Percentiles rank a stretch among this genome's conserved stretches.
These are phyloP conservation scores for Boletellus sp. DNA, from an alignment of 768 basidiomycete species.

Conservation along the genomic window DNA sequence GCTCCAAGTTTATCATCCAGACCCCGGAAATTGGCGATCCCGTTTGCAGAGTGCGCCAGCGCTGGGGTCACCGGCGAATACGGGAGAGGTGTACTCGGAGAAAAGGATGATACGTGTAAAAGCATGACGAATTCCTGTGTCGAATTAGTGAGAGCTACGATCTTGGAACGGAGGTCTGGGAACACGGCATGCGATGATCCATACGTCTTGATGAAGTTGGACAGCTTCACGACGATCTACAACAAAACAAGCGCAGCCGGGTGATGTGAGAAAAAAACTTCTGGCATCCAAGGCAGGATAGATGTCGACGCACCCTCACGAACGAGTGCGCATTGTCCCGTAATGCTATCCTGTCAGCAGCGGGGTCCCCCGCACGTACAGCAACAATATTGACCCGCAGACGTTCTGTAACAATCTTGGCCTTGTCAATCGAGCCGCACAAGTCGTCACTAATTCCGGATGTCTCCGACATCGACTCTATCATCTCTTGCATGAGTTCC, in stretches of 20 bases:
- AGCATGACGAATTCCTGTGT: conserved; percentile 88
- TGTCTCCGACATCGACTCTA: conserved; percentile 57
- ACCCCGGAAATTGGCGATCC: conserved; percentile 17
- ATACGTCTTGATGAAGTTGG: conserved; percentile 65
- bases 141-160: conserved; percentile 74
- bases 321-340: conserved; percentile 79
- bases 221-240: conserved; percentile 73
- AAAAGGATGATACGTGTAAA: conserved; percentile 79
- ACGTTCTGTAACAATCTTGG: conserved; percentile 60
- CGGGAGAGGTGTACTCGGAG: conserved; percentile 53
- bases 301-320: conserved; percentile 57
- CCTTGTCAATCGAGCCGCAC: conserved; percentile 53
- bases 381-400: conserved; percentile 56
- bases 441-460: conserved; percentile 42
- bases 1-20: conserved; percentile 48
- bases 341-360: conserved; percentile 55
- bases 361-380: conserved; percentile 54
- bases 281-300: not conserved
- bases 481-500: conserved; percentile 71
- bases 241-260: conserved; percentile 3
- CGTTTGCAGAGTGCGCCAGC: conserved; percentile 18
- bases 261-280: not conserved
- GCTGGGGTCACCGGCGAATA: conserved; percentile 54
- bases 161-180: conserved; percentile 58
- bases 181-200: conserved; percentile 56